phyloP scores from a whole-genome alignment of 1,284 basidiomycete species.

The Coriolopsis trogii region DNA sequence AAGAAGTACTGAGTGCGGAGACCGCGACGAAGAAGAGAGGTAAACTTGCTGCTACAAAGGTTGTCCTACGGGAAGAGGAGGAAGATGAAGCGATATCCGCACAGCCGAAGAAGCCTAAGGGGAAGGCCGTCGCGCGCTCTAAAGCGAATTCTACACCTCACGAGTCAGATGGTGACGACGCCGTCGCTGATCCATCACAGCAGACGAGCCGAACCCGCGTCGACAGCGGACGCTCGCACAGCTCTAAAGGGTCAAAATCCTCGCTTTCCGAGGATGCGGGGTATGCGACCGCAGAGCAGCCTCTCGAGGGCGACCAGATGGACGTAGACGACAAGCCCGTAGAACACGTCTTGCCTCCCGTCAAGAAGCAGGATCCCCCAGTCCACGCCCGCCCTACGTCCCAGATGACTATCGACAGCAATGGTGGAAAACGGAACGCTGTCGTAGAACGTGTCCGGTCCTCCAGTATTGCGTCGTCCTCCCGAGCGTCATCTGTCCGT shows the following conservation, averaged over 20 bases:
- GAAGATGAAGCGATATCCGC: conserved; percentile 3
- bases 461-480: not conserved
- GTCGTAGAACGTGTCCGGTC: conserved; percentile 2
- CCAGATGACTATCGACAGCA: conserved; percentile 1
- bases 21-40: conserved; percentile 12
- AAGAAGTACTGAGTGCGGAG: not conserved
- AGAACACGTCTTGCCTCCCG: not conserved
- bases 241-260: no score
- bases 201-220: no score
- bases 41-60: conserved; percentile 3
- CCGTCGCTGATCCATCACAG: not conserved
- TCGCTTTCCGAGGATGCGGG: conserved; percentile 34
- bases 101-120: conserved; percentile 11
- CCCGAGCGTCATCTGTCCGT: conserved; percentile 10
- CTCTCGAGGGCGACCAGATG: conserved; percentile 25
- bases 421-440: conserved; percentile 7
- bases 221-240: no score
- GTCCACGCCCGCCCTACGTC: no score
- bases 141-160: conserved; percentile 9
- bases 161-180: conserved; percentile 3
- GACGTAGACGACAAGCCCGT: conserved; percentile 22
- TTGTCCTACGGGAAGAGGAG: conserved; percentile 9
- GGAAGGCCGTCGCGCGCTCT: conserved; percentile 11
- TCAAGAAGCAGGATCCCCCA: not conserved
- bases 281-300: conserved; percentile 33